These are phyloP conservation scores for Xylaria sp. DNA, from an alignment of 2,329 filamentous ascomycete genomes.

Conservation along the genomic window DNA sequence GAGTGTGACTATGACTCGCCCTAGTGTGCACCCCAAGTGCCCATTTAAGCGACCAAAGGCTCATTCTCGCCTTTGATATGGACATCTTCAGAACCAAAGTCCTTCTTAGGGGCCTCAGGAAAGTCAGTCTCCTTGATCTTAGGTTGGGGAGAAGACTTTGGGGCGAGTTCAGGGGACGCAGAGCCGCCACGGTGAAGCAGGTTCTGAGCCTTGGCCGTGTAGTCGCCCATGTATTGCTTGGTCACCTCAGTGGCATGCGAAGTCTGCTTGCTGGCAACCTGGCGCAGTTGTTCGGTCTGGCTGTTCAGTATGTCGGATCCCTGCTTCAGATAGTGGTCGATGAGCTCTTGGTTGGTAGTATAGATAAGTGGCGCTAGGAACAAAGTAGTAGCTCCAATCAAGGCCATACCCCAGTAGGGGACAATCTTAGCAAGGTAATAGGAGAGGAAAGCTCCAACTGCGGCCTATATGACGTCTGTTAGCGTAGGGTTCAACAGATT, in stretches of 20 bases:
- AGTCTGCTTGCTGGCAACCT: constrained; percentile 72
- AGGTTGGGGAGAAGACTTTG: constrained; percentile 52
- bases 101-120: constrained; percentile 56
- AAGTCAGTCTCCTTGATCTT: constrained; percentile 60
- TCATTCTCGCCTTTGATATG: constrained; percentile 45
- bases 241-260: constrained; percentile 70
- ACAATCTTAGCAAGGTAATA: constrained; percentile 77
- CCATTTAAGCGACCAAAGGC: constrained; percentile 50
- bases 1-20: constrained; percentile 8
- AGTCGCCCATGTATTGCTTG: constrained; percentile 76
- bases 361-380: constrained; percentile 74
- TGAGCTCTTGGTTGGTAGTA: constrained; percentile 74
- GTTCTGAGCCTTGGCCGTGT: constrained; percentile 74
- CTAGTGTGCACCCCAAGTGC: background rate
- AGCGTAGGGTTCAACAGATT: constrained; percentile 9
- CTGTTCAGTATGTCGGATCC: constrained; percentile 67
- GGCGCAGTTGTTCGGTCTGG: constrained; percentile 72
- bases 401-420: constrained; percentile 74
- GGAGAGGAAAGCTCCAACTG: constrained; percentile 69
- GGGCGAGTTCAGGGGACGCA: constrained; percentile 55
- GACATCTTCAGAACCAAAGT: constrained; percentile 50
- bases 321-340: constrained; percentile 70
- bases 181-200: constrained; percentile 64
- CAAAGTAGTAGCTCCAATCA: constrained; percentile 67
- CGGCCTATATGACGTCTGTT: constrained; percentile 58